Percentiles rank a stretch among this genome's conserved stretches.
phyloP scores from a whole-genome alignment of 2,329 filamentous ascomycete species.

The Verticillium albo-atrum region DNA sequence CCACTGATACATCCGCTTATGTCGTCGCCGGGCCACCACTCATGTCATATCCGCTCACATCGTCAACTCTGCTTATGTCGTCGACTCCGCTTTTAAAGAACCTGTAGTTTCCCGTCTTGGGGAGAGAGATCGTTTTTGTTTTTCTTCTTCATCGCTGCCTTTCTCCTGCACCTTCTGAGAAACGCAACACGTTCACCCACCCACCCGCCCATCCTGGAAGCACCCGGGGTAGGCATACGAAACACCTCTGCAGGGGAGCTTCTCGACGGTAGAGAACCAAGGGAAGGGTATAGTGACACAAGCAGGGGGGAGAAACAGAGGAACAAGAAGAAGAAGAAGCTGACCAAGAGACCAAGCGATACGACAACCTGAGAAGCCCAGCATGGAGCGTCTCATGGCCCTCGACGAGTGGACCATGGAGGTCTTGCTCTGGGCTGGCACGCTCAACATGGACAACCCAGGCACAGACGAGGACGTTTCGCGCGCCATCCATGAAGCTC shows the following conservation, averaged over 20 bases:
- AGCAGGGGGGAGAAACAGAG: too few species aligned
- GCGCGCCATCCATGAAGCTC: too few species aligned
- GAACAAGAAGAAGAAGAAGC: not conserved
- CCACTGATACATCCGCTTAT: too few species aligned
- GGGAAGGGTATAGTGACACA: too few species aligned
- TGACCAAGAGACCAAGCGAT: too few species aligned
- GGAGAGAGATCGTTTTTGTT: not conserved
- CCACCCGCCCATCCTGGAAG: not conserved
- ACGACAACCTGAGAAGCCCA: not conserved
- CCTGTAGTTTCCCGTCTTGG: not conserved
- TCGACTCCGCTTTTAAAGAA: too few species aligned
- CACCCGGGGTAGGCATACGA: not conserved
- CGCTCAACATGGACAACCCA: not conserved
- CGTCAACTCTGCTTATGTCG: too few species aligned
- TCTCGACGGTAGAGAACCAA: too few species aligned
- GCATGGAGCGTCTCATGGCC: not conserved
- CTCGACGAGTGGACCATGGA: not conserved
- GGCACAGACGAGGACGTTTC: not conserved
- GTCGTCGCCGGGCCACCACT: too few species aligned
- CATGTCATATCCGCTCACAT: too few species aligned
- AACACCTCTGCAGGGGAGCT: not conserved
- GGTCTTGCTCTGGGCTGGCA: not conserved
- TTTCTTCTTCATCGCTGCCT: not conserved
- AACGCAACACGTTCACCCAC: not conserved
- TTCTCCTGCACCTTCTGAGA: not conserved